Base-by-base conservation (phyloP, 495 filamentous ascomycete genomes). In the Geopyxis carbonaria region DNA sequence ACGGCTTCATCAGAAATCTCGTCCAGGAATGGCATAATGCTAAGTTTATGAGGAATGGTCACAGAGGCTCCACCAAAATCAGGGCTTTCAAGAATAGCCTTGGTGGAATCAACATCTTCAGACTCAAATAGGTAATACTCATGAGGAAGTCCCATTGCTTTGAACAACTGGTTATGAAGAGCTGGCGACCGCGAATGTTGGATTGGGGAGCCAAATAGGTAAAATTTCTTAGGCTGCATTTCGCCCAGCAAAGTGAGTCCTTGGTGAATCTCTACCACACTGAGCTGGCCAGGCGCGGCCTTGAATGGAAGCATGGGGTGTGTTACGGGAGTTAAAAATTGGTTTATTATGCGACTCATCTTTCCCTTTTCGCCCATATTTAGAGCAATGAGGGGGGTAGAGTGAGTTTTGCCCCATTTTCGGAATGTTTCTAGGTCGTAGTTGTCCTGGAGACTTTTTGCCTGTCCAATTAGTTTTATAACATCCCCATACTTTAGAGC, bases 361-460 rank as follows among this genome's bases (percentile, higher is more conserved):
- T 93, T 86, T 16, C 89, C 89, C 22, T 69, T 63, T 14, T 73
- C 65, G 24, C 91, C 87, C 86, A 95, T 95, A 61, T 99, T 95
- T 61, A 99, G 76, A 2, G 82, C 84, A 51, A 99, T 94, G 45
- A 95, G 54, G 3, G 83, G 89, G 7, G 70, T 71, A 23, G 78
- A 66, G 52, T 92, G 80, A 20, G 69, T 59, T 23, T 68, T 65
- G 45, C 82, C 80, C 69, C 70, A 78, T 23, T 63, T 63, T 62
- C 78, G 84, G 71, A 95, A 99, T 38, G 73, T 72, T 47, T 73
- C 69, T 15, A 99, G 70, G 29, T 73, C 73, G 43, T 76, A 82
- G 59, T 99, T 99, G 60, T 94, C 85, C 38, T 80, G 70, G 37
- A 91, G 61, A 34, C 57, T 67, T 24, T 67, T 73, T 8, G 85